phyloP scores from a whole-genome alignment of 805 yeast genomes.

The Ogataea nitratoaversa region DNA sequence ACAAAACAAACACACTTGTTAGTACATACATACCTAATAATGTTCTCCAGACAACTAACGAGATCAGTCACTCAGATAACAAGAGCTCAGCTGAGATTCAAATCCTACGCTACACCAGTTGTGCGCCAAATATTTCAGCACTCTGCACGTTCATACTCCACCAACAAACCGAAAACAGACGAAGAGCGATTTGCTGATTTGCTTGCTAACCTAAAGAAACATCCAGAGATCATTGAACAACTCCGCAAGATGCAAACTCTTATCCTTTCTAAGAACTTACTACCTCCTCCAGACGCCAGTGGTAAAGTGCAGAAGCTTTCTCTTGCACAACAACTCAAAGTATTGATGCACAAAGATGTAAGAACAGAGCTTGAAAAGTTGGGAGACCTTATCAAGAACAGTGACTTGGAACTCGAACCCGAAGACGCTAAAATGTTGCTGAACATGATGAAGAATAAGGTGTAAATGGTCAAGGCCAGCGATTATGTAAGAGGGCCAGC shows the following conservation, averaged over 20 bases:
- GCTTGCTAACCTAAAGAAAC: constrained; percentile 26
- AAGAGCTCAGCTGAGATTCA: neutral
- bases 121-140: neutral
- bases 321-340: constrained; percentile 24
- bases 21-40: too few species aligned
- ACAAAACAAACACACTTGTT: too few species aligned
- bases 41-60: constrained; percentile 1
- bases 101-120: too few species aligned
- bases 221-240: constrained; percentile 32
- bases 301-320: constrained; percentile 10
- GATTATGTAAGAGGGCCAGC: too few species aligned
- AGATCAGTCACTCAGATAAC: neutral
- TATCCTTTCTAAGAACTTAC: constrained; percentile 20
- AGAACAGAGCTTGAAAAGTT: constrained; percentile 20
- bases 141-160: constrained; percentile 7
- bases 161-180: constrained; percentile 1
- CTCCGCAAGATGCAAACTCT: constrained; percentile 30
- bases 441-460: constrained; percentile 18
- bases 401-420: constrained; percentile 21
- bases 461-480: too few species aligned
- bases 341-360: constrained; percentile 27
- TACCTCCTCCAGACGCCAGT: constrained; percentile 9
- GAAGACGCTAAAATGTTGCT: constrained; percentile 25
- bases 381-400: constrained; percentile 17
- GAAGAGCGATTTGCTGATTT: constrained; percentile 9